Base-by-base conservation (phyloP, 345 rosid genomes). In the Boechera stricta region DNA sequence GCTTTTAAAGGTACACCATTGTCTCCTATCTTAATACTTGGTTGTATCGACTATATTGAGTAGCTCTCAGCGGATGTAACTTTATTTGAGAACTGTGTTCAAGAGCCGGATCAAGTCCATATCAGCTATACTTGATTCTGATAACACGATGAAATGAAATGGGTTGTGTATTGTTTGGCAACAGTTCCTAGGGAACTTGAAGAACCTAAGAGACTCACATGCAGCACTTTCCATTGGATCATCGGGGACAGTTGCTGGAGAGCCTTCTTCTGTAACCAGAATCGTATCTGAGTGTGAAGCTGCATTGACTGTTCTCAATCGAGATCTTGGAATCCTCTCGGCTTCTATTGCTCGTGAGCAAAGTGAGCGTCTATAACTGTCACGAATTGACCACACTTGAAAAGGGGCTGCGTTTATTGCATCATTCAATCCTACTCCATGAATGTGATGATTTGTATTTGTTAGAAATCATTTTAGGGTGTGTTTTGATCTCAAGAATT, bases 131-230 rank as follows among this genome's bases (percentile, higher is more conserved):
- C 2, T 33, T 77, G 44, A 38, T 54, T 77, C 21, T 63, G 3
- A 21, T 60, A n/a, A 45, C 15, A 15, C 13, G 4, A 11, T 39
- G 36, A 41, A 52, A 69, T 1, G 5, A 69, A 33, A 54, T 77
- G 71, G 71, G 21, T 29, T 56, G 48, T 60, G 26, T 53, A 38
- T 33, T 58, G 57, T 52, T 59, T 67, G 77, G 56, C 28, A 45
- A 84, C 91, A 96, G 99, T 91, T 96, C 69, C 84, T 93, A 56
- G 91, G 98, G 59, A 96, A 93, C 84, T 79, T 91, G 90, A 96
- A 94, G 88, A 96, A 91, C 81, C 88, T 96, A 35, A 87, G 98
- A 82, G 98, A 93, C 69, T 93, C 99, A 1, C 86, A 91, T 82
- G 90, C 99, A 57, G 97, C 99, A 67, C 96, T 96, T 64, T 86